Evolutionary conservation across 805 yeast genomes (phyloP), one percentile per base, ranked within the genome.

Genomic region (Pichia kluyveri): DNA sequence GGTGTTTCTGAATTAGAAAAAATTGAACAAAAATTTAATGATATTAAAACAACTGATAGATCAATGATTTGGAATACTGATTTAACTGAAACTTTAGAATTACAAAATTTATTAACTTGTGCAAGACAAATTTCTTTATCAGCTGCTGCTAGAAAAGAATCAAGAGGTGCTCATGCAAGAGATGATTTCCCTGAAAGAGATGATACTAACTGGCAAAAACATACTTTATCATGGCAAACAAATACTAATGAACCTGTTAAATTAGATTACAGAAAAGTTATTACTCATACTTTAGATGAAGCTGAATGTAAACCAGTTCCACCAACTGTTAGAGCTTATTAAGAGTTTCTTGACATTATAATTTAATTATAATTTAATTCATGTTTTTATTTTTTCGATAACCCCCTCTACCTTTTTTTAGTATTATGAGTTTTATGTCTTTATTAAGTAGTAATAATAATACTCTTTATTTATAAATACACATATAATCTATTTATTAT

Each of bases 1-100:
- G 96, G 99, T 82, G 96, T 91, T 44, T 70, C 68, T 59, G 80
- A 82, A 59, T 87, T 91, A 63, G 72, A 71, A 52, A 78, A 69
- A 49, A 86, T 91, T 56, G 97, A 90, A 70, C 72, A 76, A 59
- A 69, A 83, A 36, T 84, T 87, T 63, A 69, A 68, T 40, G 81
- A 86, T 61, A 82, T 91, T 55, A 85, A 86, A 65, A 88, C 95
- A 54, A 79, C 90, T 55, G 99, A 91, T 69, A 82, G 96, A 73
- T 88, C 96, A 15, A 88, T 93, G 97, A 90, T 91, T 65, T 91
- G 99, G 99, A 91, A 91, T 78, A 83, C 96, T 44, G 99, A 91
- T 68, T 75, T 91, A 65, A 95, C 90, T 46, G 99, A 91, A 75
- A 86, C 98, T 48, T 76, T 93, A 60, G 99, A 91, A 71, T 77